Conservation (phyloP, 148 eudicot genomes). For the Camellia japonica region DNA sequence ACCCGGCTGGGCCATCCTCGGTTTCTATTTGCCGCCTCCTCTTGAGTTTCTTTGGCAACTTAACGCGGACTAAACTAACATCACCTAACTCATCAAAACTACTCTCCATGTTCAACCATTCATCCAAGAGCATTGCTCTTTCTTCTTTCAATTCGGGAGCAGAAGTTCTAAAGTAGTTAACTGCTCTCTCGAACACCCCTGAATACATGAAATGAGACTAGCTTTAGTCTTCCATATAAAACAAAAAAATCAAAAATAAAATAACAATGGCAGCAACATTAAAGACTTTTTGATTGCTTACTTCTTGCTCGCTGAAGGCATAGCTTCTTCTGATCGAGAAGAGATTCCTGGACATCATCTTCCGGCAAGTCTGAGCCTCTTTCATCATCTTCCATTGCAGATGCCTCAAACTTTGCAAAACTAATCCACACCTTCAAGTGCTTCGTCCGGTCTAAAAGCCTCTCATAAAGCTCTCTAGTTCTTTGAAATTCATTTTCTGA, state of each 20-base stretch:
- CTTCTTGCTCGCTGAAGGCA: slow-evolving; percentile 72
- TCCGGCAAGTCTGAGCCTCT: slow-evolving; percentile 41
- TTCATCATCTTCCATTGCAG: slow-evolving; percentile 47
- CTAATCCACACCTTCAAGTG: slow-evolving; percentile 97
- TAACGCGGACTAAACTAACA: slow-evolving; percentile 48
- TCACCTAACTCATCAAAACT: slow-evolving; percentile 77
- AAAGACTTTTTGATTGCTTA: slow-evolving; percentile 26
- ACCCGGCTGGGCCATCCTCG: slow-evolving; percentile 90
- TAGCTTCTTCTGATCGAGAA: slow-evolving; percentile 37
- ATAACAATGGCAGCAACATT: not conserved
- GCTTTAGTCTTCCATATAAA: not conserved
- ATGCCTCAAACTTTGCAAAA: slow-evolving; percentile 86
- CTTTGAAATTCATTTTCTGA: slow-evolving; percentile 72
- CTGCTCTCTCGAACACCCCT: slow-evolving; percentile 85
- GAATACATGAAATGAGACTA: slow-evolving; percentile 26
- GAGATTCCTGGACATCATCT: slow-evolving; percentile 30
- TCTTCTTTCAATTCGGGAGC: slow-evolving; percentile 92
- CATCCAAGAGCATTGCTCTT: slow-evolving; percentile 89
- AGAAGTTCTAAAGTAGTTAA: slow-evolving; percentile 63
- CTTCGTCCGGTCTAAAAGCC: slow-evolving; percentile 86
- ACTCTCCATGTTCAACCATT: slow-evolving; percentile 69
- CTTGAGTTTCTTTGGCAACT: slow-evolving; percentile 93
- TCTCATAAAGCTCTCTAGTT: slow-evolving; percentile 87
- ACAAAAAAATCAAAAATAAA: not conserved
- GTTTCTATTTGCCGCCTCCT: slow-evolving; percentile 56